Conservation (phyloP, 352 stramenopile genomes). For the Globisporangium echinulatum region DNA sequence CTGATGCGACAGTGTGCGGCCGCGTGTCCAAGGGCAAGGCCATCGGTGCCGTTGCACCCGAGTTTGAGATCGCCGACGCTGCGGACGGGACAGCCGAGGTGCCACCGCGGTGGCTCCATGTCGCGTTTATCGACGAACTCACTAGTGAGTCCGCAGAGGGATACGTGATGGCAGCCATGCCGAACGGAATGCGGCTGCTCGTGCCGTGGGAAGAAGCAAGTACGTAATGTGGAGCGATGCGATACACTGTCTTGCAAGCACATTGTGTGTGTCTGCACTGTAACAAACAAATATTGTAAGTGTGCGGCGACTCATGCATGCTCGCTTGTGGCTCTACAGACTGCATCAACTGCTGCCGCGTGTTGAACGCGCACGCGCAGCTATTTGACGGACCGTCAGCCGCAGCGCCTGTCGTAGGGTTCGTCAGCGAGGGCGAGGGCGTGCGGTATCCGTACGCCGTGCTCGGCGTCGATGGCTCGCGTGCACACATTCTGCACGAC, state of each 20-base stretch:
- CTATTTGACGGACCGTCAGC: conserved; percentile 32
- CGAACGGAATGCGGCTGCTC: conserved; percentile 35
- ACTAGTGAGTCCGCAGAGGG: conserved; percentile 25
- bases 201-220: conserved; percentile 42
- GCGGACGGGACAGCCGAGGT: conserved; percentile 1
- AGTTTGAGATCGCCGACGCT: conserved; percentile 26
- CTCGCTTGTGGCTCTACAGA: conserved; percentile 7
- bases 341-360: conserved; percentile 37
- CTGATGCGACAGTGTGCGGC: conserved; percentile 25
- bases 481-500: conserved; percentile 36
- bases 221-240: conserved; percentile 4
- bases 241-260: background rate
- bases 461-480: conserved; percentile 19
- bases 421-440: conserved; percentile 26
- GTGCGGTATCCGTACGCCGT: conserved; percentile 36
- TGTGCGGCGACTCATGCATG: no score
- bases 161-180: conserved; percentile 49
- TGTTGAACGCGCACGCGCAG: conserved; percentile 23
- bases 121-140: conserved; percentile 27
- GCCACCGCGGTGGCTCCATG: conserved; percentile 45
- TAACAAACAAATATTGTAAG: no score
- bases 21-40: conserved; percentile 47
- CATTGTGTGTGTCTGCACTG: background rate
- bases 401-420: conserved; percentile 23
- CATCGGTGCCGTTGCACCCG: conserved; percentile 25